These are phyloP conservation scores for Collybia nuda DNA, from an alignment of 768 basidiomycete genomes.

Conservation along the genomic window DNA sequence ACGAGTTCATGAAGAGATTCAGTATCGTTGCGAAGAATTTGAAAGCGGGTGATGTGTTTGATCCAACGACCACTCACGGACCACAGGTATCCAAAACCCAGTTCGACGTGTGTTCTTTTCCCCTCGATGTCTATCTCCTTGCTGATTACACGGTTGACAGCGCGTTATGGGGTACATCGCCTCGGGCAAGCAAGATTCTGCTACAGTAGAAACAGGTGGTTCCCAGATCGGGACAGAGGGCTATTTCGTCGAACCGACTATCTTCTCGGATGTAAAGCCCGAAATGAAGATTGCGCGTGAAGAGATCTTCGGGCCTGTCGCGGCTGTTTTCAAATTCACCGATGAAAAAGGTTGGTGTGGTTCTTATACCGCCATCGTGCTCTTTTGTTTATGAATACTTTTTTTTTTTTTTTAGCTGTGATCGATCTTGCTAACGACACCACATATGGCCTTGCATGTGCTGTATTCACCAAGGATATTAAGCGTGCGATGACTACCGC, in stretches of 20 bases:
- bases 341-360: constrained; percentile 35
- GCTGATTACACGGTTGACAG: constrained; percentile 24
- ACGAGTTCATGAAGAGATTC: constrained; percentile 50
- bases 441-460: constrained; percentile 11
- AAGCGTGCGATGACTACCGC: constrained; percentile 13
- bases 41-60: constrained; percentile 51
- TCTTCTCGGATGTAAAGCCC: constrained; percentile 60
- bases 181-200: constrained; percentile 65
- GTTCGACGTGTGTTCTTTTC: constrained; percentile 33
- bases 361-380: constrained; percentile 13
- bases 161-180: constrained; percentile 73
- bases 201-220: constrained; percentile 61
- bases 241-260: constrained; percentile 70
- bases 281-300: constrained; percentile 69
- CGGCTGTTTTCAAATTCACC: constrained; percentile 69
- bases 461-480: constrained; percentile 14
- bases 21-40: constrained; percentile 27
- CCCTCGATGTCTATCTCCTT: constrained; percentile 18
- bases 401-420: constrained; percentile 8
- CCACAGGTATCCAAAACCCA: constrained; percentile 50
- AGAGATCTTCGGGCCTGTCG: constrained; percentile 79
- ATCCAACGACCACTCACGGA: constrained; percentile 38
- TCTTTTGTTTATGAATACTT: constrained; percentile 23
- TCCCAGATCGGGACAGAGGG: constrained; percentile 55
- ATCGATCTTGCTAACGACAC: constrained; percentile 17